Evolutionary conservation across 2,329 filamentous ascomycete species (phyloP), one percentile per base, ranked within the genome.

Genomic region (Neofusicoccum sp.): DNA sequence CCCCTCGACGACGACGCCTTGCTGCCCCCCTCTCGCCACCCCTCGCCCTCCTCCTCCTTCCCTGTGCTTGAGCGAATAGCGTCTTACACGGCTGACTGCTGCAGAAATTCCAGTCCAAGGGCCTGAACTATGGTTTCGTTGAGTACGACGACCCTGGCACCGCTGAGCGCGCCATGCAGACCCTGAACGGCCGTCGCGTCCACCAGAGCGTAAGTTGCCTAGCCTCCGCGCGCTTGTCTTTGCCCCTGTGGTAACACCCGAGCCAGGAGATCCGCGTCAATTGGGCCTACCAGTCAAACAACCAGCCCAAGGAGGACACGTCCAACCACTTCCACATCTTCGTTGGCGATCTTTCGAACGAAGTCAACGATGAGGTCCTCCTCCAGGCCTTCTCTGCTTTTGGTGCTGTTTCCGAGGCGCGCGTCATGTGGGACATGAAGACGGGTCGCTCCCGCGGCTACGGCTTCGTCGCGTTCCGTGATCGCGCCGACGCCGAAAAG

Each of bases 381-480:
- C 82, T 89, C 14, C 93, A 97, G 77, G 95, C 95, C 11, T 99
- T 99, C 78, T 96, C 91, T 49, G 91, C 91, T 45, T 99, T 98
- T 75, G 95, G 95, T 41, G 91, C 88, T 11, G 93, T 99, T 51
- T 99, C 95, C 2, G 95, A 99, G 78, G 95, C 95, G 63, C 92
- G 95, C 70, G 95, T 99, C 65, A 99, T 99, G 95, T 99, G 95
- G 95, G 95, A 99, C 76, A 99, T 99, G 95, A 99, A 99, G 84
- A 99, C 95, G 36, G 95, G 95, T 67, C 89, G 95, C 65, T 98
- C 95, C 67, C 90, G 95, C 73, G 95, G 95, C 63, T 99, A 99
- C 72, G 95, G 95, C 11, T 99, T 99, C 73, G 93, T 98, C 68
- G 95, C 95, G 53, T 99, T 96, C 84, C 90, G 93, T 64, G 95